A percentile compares a stretch with the other conserved stretches of the same genome.
These are phyloP conservation scores for Pachyrhizus erosus DNA, from an alignment of 306 rosid species.

Conservation along the genomic window DNA sequence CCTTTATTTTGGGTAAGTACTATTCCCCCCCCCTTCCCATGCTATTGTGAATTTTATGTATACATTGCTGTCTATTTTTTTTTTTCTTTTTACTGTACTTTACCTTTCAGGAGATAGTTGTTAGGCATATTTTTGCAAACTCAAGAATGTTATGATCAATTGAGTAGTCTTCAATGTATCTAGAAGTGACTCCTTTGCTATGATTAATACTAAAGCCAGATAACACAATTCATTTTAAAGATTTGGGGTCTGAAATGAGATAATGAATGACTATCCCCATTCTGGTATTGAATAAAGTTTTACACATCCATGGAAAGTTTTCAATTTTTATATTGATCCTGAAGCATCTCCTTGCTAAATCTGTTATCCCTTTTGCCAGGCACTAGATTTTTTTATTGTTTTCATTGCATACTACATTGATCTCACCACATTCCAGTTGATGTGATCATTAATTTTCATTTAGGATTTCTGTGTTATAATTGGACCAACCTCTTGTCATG, in stretches of 20 bases:
- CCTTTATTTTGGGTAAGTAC: conserved; percentile 44
- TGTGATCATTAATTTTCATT: not conserved
- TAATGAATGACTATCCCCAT: not conserved
- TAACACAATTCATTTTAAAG: conserved; percentile 8
- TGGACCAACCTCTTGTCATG: not conserved
- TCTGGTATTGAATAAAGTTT: not conserved
- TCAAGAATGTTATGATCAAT: conserved; percentile 23
- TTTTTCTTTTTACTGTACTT: not conserved
- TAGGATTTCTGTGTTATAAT: not conserved
- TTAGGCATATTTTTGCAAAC: not conserved
- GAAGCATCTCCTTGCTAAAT: not conserved
- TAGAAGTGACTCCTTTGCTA: conserved; percentile 6
- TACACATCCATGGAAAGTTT: not conserved
- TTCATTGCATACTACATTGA: not conserved
- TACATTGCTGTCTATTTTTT: not conserved
- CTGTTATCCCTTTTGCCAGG: not conserved
- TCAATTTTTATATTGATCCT: not conserved
- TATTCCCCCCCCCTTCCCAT: not conserved
- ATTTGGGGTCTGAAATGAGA: not conserved
- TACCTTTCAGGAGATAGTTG: conserved; percentile 1
- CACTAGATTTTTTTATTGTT: not conserved
- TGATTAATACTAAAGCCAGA: not conserved
- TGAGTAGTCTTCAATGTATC: conserved; percentile 10
- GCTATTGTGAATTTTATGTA: conserved; percentile 6
- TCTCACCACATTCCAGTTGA: not conserved